Evolutionary conservation across 1,139 yeast genomes (phyloP).

Genomic region (Scheffersomyces lignicola): DNA sequence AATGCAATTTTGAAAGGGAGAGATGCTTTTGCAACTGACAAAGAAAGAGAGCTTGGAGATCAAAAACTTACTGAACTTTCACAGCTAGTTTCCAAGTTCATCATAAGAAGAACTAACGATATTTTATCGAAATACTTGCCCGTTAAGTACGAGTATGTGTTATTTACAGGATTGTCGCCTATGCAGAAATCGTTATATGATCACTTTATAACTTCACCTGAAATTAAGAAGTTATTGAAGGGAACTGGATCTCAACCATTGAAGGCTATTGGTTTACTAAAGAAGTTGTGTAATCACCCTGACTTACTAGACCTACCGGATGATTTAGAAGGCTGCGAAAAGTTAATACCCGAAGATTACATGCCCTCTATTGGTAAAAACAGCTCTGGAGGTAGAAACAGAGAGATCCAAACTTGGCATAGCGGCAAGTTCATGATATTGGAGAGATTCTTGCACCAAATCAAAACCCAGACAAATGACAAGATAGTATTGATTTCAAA

Average conservation of each 20-base stretch:
- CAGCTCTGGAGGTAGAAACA: slow-evolving; percentile 37
- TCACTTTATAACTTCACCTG: slow-evolving; percentile 80
- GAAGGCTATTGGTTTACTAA: slow-evolving; percentile 84
- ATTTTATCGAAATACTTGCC: slow-evolving; percentile 91
- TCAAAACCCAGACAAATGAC: slow-evolving; percentile 80
- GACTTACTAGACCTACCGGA: slow-evolving; percentile 74
- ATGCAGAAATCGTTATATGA: slow-evolving; percentile 72
- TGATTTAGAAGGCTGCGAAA: slow-evolving; percentile 70
- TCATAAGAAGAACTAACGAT: slow-evolving; percentile 94
- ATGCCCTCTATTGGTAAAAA: slow-evolving; percentile 29
- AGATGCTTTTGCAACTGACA: slow-evolving; percentile 86
- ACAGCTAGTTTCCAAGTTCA: slow-evolving; percentile 78
- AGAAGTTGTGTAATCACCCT: slow-evolving; percentile 93
- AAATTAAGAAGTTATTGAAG: slow-evolving; percentile 64
- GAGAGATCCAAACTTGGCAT: slow-evolving; percentile 60
- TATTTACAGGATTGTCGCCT: slow-evolving; percentile 81
- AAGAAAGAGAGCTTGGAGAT: slow-evolving; percentile 74
- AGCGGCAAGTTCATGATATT: slow-evolving; percentile 64
- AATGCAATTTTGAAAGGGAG: slow-evolving; percentile 78
- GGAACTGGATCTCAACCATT: slow-evolving; percentile 82
- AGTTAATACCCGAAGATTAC: slow-evolving; percentile 75
- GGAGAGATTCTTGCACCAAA: slow-evolving; percentile 75
- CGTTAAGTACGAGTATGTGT: slow-evolving; percentile 93
- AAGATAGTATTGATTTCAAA: slow-evolving; percentile 93
- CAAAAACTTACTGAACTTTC: slow-evolving; percentile 69